Conservation (phyloP, 2,329 filamentous ascomycete genomes). For the Monosporascus sp. region DNA sequence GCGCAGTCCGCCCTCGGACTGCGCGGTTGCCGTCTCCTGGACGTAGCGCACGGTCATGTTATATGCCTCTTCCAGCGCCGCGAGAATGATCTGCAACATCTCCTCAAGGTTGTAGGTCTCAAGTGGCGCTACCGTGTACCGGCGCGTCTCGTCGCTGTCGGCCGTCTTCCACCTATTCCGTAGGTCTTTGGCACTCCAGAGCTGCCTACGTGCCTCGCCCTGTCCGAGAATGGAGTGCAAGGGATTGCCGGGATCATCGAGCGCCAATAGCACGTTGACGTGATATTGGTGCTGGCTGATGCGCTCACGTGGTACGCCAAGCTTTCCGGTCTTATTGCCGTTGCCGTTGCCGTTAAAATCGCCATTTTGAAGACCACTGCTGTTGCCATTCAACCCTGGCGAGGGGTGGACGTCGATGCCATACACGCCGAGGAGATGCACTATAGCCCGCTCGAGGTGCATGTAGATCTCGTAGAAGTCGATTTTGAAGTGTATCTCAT, state of each 20-base stretch:
- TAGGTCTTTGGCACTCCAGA: slow-evolving; percentile 63
- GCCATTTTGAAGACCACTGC: slow-evolving; percentile 4
- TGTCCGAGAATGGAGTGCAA: slow-evolving; percentile 50
- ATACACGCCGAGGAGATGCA: slow-evolving; percentile 61
- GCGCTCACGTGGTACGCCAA: slow-evolving; percentile 5
- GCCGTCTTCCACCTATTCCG: slow-evolving; percentile 69
- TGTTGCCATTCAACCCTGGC: background rate
- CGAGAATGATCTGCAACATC: slow-evolving; percentile 53
- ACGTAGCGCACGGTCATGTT: slow-evolving; percentile 43
- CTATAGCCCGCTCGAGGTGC: slow-evolving; percentile 64
- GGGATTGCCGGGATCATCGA: slow-evolving; percentile 53
- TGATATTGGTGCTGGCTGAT: slow-evolving; percentile 54
- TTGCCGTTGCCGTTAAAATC: slow-evolving; percentile 4
- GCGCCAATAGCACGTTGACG: slow-evolving; percentile 60
- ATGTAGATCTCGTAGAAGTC: slow-evolving; percentile 76
- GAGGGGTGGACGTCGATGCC: slow-evolving; percentile 43
- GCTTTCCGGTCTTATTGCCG: slow-evolving; percentile 18
- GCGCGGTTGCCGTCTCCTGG: slow-evolving; percentile 10
- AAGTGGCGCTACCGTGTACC: slow-evolving; percentile 34
- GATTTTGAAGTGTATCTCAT: slow-evolving; percentile 67
- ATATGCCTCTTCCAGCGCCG: slow-evolving; percentile 55
- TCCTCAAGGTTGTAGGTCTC: slow-evolving; percentile 56
- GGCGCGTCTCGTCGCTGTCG: slow-evolving; percentile 33
- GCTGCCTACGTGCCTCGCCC: slow-evolving; percentile 50
- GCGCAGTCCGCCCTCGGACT: slow-evolving; percentile 10